phyloP scores from a whole-genome alignment of 352 stramenopile species.

The Phytophthora cryptogea region DNA sequence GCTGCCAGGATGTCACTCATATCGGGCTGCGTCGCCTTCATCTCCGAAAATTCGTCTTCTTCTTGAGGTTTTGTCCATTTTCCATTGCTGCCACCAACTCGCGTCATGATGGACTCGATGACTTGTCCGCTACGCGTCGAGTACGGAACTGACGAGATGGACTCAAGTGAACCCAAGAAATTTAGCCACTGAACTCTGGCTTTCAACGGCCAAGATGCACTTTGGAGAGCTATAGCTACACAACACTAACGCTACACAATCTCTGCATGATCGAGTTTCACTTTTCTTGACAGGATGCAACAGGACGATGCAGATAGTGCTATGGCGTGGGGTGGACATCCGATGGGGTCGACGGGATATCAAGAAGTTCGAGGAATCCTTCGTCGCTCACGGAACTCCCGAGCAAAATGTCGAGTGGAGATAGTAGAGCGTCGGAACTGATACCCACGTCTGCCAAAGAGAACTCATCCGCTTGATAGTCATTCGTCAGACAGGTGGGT shows the following conservation, averaged over 20 bases:
- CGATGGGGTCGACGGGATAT: neutral
- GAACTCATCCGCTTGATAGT: neutral
- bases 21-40: neutral
- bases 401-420: neutral
- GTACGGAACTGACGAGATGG: neutral
- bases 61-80: neutral
- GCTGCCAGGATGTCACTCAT: conserved; percentile 11
- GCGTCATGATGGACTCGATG: neutral
- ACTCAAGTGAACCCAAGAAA: neutral
- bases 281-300: too few species aligned
- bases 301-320: too few species aligned
- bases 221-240: too few species aligned
- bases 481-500: neutral
- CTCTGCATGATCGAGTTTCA: too few species aligned
- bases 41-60: neutral
- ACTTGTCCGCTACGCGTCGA: neutral
- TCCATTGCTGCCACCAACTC: neutral
- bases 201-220: too few species aligned
- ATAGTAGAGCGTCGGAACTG: neutral
- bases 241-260: too few species aligned
- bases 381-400: neutral
- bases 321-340: neutral
- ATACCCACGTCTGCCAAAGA: neutral
- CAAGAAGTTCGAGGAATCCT: neutral
- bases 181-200: too few species aligned